These are phyloP conservation scores for Plectosphaerella sp. DNA, from an alignment of 2,329 filamentous ascomycete genomes.

Conservation along the genomic window DNA sequence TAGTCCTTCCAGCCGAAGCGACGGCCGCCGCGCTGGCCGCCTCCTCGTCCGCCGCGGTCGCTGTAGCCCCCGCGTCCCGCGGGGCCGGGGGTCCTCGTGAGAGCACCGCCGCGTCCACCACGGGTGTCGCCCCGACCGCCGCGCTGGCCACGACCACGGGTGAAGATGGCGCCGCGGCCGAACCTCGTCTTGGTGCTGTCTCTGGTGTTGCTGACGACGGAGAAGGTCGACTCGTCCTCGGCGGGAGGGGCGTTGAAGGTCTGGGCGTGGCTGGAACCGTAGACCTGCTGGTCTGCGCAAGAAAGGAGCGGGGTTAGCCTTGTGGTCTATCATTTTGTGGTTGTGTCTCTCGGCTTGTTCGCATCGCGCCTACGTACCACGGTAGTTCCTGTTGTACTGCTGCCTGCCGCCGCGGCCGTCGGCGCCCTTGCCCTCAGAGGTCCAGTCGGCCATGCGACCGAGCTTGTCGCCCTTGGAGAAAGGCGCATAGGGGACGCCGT, in stretches of 20 bases:
- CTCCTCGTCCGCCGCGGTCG: slow-evolving; percentile 67
- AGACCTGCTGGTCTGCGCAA: slow-evolving; percentile 85
- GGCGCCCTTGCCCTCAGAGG: slow-evolving; percentile 81
- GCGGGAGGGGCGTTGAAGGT: slow-evolving; percentile 87
- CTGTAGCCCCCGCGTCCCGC: slow-evolving; percentile 63
- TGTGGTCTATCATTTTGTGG: not conserved
- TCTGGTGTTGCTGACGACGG: slow-evolving; percentile 91
- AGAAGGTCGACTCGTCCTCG: slow-evolving; percentile 97
- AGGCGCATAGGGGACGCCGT: slow-evolving; percentile 94
- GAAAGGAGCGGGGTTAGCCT: slow-evolving; percentile 4
- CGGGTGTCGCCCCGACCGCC: slow-evolving; percentile 62
- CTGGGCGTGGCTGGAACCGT: slow-evolving; percentile 81
- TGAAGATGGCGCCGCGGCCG: slow-evolving; percentile 84
- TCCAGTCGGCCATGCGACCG: slow-evolving; percentile 99
- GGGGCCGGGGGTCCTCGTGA: slow-evolving; percentile 61
- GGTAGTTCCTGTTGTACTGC: slow-evolving; percentile 89
- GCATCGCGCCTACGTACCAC: slow-evolving; percentile 56
- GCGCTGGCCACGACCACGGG: slow-evolving; percentile 77
- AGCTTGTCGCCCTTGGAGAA: slow-evolving; percentile 99
- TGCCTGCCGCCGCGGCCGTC: slow-evolving; percentile 70
- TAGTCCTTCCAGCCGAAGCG: slow-evolving; percentile 98
- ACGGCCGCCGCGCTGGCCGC: slow-evolving; percentile 70
- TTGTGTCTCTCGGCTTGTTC: not conserved
- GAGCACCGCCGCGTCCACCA: slow-evolving; percentile 53
- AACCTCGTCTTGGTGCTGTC: slow-evolving; percentile 84